phyloP scores from a whole-genome alignment of 129 eudicot species.

The Lactuca saligna region DNA sequence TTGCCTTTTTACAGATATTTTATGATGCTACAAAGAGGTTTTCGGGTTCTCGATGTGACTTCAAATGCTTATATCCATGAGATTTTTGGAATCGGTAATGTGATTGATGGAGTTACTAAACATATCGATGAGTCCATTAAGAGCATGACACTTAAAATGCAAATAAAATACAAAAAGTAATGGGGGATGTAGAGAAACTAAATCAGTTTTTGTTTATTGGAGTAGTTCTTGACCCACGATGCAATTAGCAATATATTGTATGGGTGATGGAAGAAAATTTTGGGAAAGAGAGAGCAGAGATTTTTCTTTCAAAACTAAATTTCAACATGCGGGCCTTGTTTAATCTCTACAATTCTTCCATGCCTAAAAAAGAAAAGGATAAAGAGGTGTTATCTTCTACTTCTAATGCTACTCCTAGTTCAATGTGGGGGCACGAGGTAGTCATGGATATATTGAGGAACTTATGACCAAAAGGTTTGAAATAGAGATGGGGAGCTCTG shows the following conservation, averaged over 20 bases:
- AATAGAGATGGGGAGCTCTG: not conserved
- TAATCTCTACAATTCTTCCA: not conserved
- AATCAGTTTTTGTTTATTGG: not conserved
- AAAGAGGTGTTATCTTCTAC: not conserved
- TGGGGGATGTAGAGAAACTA: not conserved
- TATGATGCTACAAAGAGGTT: too few relatives aligned
- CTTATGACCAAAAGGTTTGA: too few relatives aligned
- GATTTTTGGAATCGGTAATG: too few relatives aligned
- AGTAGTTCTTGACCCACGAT: not conserved
- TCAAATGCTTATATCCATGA: too few relatives aligned
- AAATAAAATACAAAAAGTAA: too few relatives aligned
- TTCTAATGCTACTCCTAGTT: not conserved
- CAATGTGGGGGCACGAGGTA: not conserved
- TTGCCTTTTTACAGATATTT: too few relatives aligned
- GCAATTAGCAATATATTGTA: not conserved
- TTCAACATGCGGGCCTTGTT: not conserved
- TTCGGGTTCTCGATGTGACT: too few relatives aligned
- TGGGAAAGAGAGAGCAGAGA: not conserved
- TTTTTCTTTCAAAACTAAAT: not conserved
- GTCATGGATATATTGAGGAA: too few relatives aligned
- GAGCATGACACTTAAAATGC: too few relatives aligned
- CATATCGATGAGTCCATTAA: too few relatives aligned
- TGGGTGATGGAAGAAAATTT: not conserved
- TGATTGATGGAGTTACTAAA: too few relatives aligned
- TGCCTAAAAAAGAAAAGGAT: not conserved